These are phyloP conservation scores for Colletotrichum tofieldiae DNA, from an alignment of 2,329 filamentous ascomycete genomes.

Conservation along the genomic window DNA sequence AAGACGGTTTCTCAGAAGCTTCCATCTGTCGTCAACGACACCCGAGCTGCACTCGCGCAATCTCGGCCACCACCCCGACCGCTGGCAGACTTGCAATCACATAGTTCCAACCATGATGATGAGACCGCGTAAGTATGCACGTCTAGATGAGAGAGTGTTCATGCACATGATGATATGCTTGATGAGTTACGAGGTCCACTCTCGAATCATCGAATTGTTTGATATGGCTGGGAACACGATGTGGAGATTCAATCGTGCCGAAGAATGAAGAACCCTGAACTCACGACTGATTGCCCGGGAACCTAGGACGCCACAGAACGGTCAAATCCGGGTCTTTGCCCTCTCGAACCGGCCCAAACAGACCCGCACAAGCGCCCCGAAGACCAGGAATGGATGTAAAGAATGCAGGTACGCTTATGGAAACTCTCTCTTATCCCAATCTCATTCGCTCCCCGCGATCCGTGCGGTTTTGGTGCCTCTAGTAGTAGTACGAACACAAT, in stretches of 20 bases:
- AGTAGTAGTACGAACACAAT: not conserved
- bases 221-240: not conserved
- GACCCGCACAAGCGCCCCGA: slow-evolving; percentile 31
- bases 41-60: not conserved
- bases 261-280: not conserved
- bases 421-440: not conserved
- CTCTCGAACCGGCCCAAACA: slow-evolving; percentile 22
- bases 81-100: too few relatives aligned
- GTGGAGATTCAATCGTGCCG: too few relatives aligned
- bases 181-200: not conserved
- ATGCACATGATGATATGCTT: not conserved
- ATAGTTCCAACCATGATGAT: not conserved
- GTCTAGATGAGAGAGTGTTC: not conserved
- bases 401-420: slow-evolving; percentile 39
- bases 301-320: slow-evolving; percentile 1
- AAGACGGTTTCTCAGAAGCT: not conserved
- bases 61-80: too few relatives aligned
- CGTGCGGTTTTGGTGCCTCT: not conserved
- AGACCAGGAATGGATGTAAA: slow-evolving; percentile 34
- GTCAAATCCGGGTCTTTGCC: slow-evolving; percentile 31
- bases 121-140: not conserved
- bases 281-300: not conserved
- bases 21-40: not conserved
- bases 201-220: not conserved
- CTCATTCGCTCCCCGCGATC: not conserved